Evolutionary conservation across 1,139 yeast species (phyloP), one percentile per base, ranked within the genome.

Genomic region (Diutina scorzettiae): DNA sequence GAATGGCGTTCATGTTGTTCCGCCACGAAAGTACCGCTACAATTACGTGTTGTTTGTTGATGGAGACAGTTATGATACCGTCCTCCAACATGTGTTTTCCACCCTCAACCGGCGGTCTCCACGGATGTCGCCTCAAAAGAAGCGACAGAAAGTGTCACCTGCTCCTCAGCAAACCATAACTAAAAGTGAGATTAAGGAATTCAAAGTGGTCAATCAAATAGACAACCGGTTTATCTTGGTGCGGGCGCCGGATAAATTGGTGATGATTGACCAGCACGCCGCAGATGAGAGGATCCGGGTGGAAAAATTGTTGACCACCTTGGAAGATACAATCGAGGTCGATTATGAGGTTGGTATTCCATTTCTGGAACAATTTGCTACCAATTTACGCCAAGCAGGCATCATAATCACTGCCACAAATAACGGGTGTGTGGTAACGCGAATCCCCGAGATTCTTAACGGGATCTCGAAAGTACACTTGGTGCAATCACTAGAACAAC

Each of bases 191-290:
- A 4, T 34, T 5, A 9, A 12, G 16, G 19, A 21, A 12, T 4
- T 42, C 30, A 11, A n/a, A 12, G 50, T 66, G 1, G 49, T 67
- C 2, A 53, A 55, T 9, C 95, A 84, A 53, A 59, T 83, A 1
- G 85, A 78, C 41, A 52, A 59, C 4, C 76, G 76, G 50, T 81
- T 81, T 51, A 73, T 83, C 18, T 56, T 82, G 16, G 57, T 71
- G 2, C 58, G 54, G 17, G 43, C 60, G 20, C 39, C 40, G 1
- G 45, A 49, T 2, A 43, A 47, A 3, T 51, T 80, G 3, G 53
- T 70, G 11, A 58, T 73, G 1, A 51, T 81, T 2, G 94, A 84
- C 51, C 94, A 83, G 53, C 94, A 84, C 60, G 93, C 94, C 1
- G 74, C 79, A 40, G 91, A 81, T 55, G 94, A 83, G 52, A 55